These are phyloP conservation scores for Triticum urartu DNA, from an alignment of 176 grass and related monocot species.

Conservation along the genomic window DNA sequence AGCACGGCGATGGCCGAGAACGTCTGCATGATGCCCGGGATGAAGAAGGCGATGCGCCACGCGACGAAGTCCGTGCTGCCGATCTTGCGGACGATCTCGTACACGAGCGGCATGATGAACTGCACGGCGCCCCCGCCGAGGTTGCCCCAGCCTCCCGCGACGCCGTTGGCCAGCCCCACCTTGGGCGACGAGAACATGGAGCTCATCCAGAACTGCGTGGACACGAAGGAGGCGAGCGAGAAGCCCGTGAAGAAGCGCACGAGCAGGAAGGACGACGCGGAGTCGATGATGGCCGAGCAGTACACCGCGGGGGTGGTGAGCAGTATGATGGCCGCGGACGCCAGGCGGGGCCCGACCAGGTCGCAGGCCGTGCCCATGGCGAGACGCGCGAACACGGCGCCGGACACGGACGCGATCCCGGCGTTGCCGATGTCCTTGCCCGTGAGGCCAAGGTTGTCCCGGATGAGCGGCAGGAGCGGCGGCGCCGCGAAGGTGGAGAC, in stretches of 20 bases:
- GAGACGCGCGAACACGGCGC: slow-evolving; percentile 81
- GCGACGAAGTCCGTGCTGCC: slow-evolving; percentile 78
- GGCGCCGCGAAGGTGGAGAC: slow-evolving; percentile 86
- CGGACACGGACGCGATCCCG: slow-evolving; percentile 87
- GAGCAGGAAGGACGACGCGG: slow-evolving; percentile 52
- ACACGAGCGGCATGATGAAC: slow-evolving; percentile 86
- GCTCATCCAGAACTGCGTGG: slow-evolving; percentile 98
- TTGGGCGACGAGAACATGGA: slow-evolving; percentile 86
- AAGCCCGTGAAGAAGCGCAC: slow-evolving; percentile 93
- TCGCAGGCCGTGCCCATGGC: slow-evolving; percentile 97
- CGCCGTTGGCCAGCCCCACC: slow-evolving; percentile 84
- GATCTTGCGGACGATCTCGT: slow-evolving; percentile 53
- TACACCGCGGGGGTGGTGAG: slow-evolving; percentile 82
- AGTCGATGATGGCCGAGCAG: slow-evolving; percentile 64
- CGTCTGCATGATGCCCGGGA: slow-evolving; percentile 85
- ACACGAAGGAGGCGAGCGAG: slow-evolving; percentile 93
- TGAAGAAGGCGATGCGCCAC: slow-evolving; percentile 88
- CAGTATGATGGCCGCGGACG: slow-evolving; percentile 76
- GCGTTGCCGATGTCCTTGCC: slow-evolving; percentile 91
- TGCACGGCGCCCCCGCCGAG: slow-evolving; percentile 91
- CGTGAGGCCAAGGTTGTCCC: slow-evolving; percentile 74
- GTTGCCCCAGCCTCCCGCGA: slow-evolving; percentile 92
- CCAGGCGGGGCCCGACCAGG: slow-evolving; percentile 69
- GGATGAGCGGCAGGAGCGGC: slow-evolving; percentile 80
- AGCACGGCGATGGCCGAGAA: slow-evolving; percentile 62